Evolutionary conservation across 805 yeast species (phyloP).

Genomic region (Tetrapisispora namnaoensis): DNA sequence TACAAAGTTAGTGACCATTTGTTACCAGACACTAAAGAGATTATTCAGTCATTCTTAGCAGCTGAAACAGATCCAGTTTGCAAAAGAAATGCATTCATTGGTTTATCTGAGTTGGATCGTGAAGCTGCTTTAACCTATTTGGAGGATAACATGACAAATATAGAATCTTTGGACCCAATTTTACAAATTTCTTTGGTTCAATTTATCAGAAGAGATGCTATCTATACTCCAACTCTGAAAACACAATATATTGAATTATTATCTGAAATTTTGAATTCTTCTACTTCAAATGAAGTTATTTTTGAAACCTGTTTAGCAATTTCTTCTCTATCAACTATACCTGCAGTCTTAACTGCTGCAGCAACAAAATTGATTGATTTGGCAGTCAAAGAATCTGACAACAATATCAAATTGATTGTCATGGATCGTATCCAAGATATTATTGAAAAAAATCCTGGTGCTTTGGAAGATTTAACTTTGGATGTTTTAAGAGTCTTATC

Average conservation of each 20-base stretch:
- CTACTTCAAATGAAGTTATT: constrained; percentile 52
- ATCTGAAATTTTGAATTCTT: constrained; percentile 59
- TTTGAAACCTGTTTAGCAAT: constrained; percentile 88
- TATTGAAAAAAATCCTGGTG: constrained; percentile 65
- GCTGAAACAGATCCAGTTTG: constrained; percentile 90
- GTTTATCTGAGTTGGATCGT: constrained; percentile 72
- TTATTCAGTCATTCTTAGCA: constrained; percentile 59
- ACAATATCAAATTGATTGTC: constrained; percentile 87
- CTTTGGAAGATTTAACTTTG: constrained; percentile 71
- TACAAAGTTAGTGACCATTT: constrained; percentile 75
- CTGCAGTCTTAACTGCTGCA: constrained; percentile 61
- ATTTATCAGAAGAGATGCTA: constrained; percentile 77
- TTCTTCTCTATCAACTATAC: constrained; percentile 49
- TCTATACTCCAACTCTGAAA: constrained; percentile 51
- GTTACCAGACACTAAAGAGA: constrained; percentile 91
- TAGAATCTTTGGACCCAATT: constrained; percentile 66
- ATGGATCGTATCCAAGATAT: constrained; percentile 76
- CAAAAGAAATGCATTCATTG: constrained; percentile 89
- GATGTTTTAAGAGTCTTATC: constrained; percentile 79
- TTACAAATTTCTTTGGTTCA: constrained; percentile 86
- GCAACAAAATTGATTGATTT: constrained; percentile 81
- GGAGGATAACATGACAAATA: constrained; percentile 52
- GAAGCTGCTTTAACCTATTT: constrained; percentile 76
- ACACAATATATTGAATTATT: constrained; percentile 64
- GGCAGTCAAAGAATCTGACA: constrained; percentile 89